phyloP scores from a whole-genome alignment of 73 alveolate species.

The Durusdinium trenchii region DNA sequence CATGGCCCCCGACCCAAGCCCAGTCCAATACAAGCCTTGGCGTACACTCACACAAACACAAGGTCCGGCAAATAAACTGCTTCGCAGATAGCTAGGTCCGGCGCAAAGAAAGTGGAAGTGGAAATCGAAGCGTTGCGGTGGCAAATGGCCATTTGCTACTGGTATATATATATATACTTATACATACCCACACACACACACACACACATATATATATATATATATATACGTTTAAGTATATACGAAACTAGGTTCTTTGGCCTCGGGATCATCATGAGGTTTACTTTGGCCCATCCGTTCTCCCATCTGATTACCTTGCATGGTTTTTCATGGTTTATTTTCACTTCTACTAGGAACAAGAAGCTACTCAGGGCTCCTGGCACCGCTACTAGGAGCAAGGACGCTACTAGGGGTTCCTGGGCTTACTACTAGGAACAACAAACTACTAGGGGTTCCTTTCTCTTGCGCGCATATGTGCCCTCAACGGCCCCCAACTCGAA shows the following conservation, averaged over 20 bases:
- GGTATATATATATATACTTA: not conserved
- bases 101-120: not conserved
- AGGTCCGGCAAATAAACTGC: too few relatives aligned
- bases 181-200: not conserved
- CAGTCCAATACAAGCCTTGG: slow-evolving; percentile 73
- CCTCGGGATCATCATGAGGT: not conserved
- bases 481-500: too few relatives aligned
- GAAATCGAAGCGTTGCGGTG: not conserved
- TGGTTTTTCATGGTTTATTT: too few relatives aligned
- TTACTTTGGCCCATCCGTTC: not conserved
- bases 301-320: not conserved
- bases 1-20: slow-evolving; percentile 43
- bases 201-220: not conserved
- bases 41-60: too few relatives aligned
- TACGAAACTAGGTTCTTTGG: too few relatives aligned
- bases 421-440: too few relatives aligned
- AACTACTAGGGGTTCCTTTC: too few relatives aligned
- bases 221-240: not conserved
- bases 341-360: not conserved
- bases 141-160: not conserved
- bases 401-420: too few relatives aligned
- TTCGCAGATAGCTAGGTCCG: too few relatives aligned
- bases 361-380: too few relatives aligned
- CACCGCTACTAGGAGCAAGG: too few relatives aligned
- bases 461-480: too few relatives aligned